phyloP scores from a whole-genome alignment of 2,329 filamentous ascomycete species.

The Ophiocordyceps australis region DNA sequence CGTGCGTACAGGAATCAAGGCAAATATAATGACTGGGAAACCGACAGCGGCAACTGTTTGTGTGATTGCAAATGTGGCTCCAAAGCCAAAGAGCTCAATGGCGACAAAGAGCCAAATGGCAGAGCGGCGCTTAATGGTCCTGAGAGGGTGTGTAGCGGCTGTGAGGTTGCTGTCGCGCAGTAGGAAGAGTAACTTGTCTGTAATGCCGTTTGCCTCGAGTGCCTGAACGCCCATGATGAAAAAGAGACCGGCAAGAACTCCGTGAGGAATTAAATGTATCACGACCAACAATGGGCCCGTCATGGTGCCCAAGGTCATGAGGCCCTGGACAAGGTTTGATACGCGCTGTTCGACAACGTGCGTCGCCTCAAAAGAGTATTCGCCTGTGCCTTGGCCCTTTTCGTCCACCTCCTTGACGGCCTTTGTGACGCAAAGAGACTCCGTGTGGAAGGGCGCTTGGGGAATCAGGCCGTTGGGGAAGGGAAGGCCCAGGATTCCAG shows the following conservation, averaged over 20 bases:
- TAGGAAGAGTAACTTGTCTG: slow-evolving; percentile 54
- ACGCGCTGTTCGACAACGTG: slow-evolving; percentile 64
- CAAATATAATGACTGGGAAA: slow-evolving; percentile 57
- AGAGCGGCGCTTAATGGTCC: slow-evolving; percentile 35
- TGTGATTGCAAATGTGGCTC: slow-evolving; percentile 65
- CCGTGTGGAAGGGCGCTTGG: slow-evolving; percentile 68
- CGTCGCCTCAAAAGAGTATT: slow-evolving; percentile 28
- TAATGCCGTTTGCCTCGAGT: slow-evolving; percentile 60
- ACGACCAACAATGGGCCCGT: slow-evolving; percentile 55
- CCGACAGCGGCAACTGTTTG: slow-evolving; percentile 71
- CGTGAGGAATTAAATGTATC: slow-evolving; percentile 61
- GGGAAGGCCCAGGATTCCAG: slow-evolving; percentile 58
- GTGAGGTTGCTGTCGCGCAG: slow-evolving; percentile 46
- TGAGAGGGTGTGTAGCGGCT: slow-evolving; percentile 37
- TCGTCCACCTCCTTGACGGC: slow-evolving; percentile 33
- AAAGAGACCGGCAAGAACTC: slow-evolving; percentile 64
- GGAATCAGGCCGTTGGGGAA: slow-evolving; percentile 74
- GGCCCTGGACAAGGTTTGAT: slow-evolving; percentile 61
- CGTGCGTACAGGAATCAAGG: slow-evolving; percentile 48
- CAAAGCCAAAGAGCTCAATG: slow-evolving; percentile 53
- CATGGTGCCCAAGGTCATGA: slow-evolving; percentile 67
- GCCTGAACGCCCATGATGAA: slow-evolving; percentile 75
- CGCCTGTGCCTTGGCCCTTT: slow-evolving; percentile 34
- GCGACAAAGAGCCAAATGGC: slow-evolving; percentile 57
- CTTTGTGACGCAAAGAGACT: slow-evolving; percentile 56